Conservation (phyloP, 345 rosid genomes). For the Leavenworthia alabamica region DNA sequence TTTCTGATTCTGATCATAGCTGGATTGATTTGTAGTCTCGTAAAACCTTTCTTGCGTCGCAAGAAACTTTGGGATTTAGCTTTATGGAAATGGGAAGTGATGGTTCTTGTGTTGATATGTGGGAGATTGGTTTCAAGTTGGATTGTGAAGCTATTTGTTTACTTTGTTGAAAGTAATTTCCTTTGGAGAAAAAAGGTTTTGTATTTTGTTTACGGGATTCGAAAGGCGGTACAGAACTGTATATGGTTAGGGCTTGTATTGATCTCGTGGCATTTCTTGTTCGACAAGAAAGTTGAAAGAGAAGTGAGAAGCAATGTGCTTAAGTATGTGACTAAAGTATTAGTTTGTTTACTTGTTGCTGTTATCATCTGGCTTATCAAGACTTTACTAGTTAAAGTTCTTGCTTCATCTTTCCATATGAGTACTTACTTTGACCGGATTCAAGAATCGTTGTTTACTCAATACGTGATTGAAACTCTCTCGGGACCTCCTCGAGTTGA, state of each 20-base stretch:
- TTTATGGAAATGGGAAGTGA: constrained; percentile 88
- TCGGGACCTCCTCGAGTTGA: constrained; percentile 71
- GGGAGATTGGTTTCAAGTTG: constrained; percentile 84
- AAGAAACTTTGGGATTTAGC: constrained; percentile 42
- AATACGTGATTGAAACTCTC: constrained; percentile 68
- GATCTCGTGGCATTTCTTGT: constrained; percentile 71
- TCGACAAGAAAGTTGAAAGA: constrained; percentile 55
- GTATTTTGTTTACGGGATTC: constrained; percentile 81
- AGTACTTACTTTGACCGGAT: constrained; percentile 90
- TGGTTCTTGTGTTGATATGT: constrained; percentile 69
- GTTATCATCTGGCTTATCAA: constrained; percentile 74
- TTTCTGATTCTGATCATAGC: constrained; percentile 53
- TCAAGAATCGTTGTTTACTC: constrained; percentile 76
- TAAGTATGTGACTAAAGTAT: constrained; percentile 48
- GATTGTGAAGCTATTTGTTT: constrained; percentile 60
- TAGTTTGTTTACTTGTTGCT: constrained; percentile 63
- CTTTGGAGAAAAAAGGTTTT: constrained; percentile 66
- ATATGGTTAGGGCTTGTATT: constrained; percentile 80
- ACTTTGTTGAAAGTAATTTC: constrained; percentile 66
- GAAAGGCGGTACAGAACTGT: constrained; percentile 77
- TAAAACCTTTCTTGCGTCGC: constrained; percentile 31
- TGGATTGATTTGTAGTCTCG: constrained; percentile 51
- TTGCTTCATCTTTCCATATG: constrained; percentile 84
- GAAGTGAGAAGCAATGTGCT: constrained; percentile 34
- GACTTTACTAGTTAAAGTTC: constrained; percentile 78